Conservation (phyloP, 2,329 filamentous ascomycete species). For the Chrysosporium queenslandicum region DNA sequence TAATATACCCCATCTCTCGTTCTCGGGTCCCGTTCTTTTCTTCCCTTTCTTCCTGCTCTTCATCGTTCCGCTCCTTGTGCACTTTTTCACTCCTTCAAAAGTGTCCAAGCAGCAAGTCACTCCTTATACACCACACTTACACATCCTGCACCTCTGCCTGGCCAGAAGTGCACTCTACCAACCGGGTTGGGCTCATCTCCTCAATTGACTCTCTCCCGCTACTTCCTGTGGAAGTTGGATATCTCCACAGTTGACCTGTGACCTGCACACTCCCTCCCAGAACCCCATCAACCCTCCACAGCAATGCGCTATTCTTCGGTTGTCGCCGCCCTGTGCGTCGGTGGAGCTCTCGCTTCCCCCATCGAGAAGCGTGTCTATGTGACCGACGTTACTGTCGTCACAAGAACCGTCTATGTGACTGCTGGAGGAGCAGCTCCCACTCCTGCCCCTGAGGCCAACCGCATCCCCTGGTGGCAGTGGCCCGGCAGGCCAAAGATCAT, state of each 20-base stretch:
- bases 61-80: conserved; percentile 14
- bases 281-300: neutral
- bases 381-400: conserved; percentile 31
- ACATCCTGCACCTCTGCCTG: conserved; percentile 22
- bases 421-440: conserved; percentile 10
- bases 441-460: conserved; percentile 1
- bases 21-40: conserved; percentile 10
- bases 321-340: conserved; percentile 30
- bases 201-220: conserved; percentile 13
- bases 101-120: conserved; percentile 15
- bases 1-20: too few species aligned
- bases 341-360: conserved; percentile 27
- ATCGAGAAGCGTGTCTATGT: conserved; percentile 29
- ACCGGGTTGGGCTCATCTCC: conserved; percentile 4
- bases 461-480: neutral
- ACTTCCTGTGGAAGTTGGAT: conserved; percentile 32
- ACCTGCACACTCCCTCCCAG: neutral
- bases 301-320: conserved; percentile 28
- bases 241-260: conserved; percentile 27
- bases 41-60: conserved; percentile 14
- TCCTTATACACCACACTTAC: conserved; percentile 2
- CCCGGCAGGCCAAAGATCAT: neutral
- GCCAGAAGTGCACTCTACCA: conserved; percentile 11
- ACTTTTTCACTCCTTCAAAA: conserved; percentile 22
- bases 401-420: conserved; percentile 24